These are phyloP conservation scores for Sarocladium oryzae DNA, from an alignment of 2,329 filamentous ascomycete genomes.

Conservation along the genomic window DNA sequence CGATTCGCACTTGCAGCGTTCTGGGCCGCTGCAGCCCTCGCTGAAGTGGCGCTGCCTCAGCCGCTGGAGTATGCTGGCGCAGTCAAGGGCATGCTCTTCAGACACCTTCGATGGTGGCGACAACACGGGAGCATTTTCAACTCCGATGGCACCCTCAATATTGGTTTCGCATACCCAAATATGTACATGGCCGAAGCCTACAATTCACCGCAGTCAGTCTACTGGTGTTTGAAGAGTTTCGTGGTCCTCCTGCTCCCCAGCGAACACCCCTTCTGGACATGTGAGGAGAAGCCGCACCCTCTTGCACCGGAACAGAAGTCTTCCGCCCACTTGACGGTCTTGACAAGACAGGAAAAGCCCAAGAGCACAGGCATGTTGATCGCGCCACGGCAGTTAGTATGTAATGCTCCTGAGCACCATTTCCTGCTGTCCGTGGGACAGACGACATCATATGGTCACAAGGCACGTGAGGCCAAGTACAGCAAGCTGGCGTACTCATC, in stretches of 20 bases:
- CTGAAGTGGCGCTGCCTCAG: conserved; percentile 29
- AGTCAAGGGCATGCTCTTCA: conserved; percentile 41
- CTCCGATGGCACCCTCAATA: conserved; percentile 42
- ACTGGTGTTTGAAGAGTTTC: conserved; percentile 48
- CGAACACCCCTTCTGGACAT: conserved; percentile 38
- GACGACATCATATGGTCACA: conserved; percentile 30
- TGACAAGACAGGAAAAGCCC: background rate
- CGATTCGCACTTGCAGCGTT: conserved; percentile 44
- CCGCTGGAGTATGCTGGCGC: conserved; percentile 30
- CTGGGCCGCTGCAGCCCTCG: conserved; percentile 38
- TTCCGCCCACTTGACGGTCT: background rate
- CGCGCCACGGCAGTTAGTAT: conserved; percentile 8
- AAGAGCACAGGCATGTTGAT: background rate
- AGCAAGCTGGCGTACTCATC: conserved; percentile 44
- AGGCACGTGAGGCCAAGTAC: conserved; percentile 37
- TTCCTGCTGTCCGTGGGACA: conserved; percentile 36
- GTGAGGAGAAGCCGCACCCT: conserved; percentile 23
- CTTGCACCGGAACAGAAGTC: background rate
- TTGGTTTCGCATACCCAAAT: conserved; percentile 34
- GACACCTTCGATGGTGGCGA: conserved; percentile 45
- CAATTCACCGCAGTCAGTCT: conserved; percentile 49
- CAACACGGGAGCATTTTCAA: conserved; percentile 37
- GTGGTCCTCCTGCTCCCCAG: conserved; percentile 30
- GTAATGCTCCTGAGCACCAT: conserved; percentile 25
- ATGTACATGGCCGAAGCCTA: conserved; percentile 52